Base-by-base conservation (phyloP, 441 rosid genomes). In the Isatis lusitanica region DNA sequence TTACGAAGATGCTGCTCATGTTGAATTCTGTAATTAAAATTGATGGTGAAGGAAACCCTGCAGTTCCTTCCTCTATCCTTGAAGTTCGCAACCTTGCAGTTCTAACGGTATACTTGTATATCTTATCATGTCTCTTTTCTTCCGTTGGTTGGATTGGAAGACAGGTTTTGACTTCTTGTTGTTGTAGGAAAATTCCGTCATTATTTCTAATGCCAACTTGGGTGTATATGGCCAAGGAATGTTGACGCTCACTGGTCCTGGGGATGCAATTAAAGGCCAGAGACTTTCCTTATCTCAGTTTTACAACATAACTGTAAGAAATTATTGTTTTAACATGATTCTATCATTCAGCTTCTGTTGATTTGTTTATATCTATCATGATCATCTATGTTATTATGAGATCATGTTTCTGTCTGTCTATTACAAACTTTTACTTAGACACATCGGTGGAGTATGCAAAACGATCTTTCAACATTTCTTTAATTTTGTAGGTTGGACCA, bases 51-150 rank as follows among this genome's bases (percentile, higher is more conserved):
- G 97, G 98, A 82, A 93, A 93, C 80, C 89, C 98, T 48, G 80
- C 87, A 40, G 97, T 96, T 51, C 88, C 96, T 52, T 87, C 97
- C 60, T 96, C 99, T 68, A 67, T 93, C 74, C 93, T 96, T 78
- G 99, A 96, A 90, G 97, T 88, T 84, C 88, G 97, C 79, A 96
- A 96, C 87, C 90, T 93, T 59, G 92, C 93, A 76, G 99, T 93
- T 81, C 85, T 96, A 62, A 90, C 83, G 94, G 99, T 96, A 93
- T 58, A 85, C 42, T 71, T 55, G 53, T 65, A 63, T 66, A 43
- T 16, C 44, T 55, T 65, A 64, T 50, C 69, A 63, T 58, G 46
- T 28, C 60, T 44, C 56, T 51, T 16, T 40, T 16, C 52, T 55
- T 64, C 31, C 17, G 13, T 46, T 53, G 44, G 50, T 62, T 43